Percentiles rank a stretch among this genome's conserved stretches.
phyloP scores from a whole-genome alignment of 176 grass and related monocot species.

The Eragrostis curvula region DNA sequence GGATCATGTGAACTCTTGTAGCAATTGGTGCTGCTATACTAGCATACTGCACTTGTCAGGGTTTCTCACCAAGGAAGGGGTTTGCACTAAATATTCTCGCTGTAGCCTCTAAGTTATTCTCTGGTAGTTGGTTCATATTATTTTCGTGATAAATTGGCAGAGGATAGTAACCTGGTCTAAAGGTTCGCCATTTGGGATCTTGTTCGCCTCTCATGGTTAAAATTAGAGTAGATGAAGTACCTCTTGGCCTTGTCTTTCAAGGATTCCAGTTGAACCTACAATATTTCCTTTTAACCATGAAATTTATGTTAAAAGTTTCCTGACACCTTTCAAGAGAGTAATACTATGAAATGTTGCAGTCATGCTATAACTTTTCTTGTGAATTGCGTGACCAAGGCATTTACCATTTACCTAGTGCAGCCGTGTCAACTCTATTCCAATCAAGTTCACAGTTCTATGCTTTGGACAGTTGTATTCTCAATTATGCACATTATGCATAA shows the following conservation, averaged over 20 bases:
- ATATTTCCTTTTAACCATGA: slow-evolving; percentile 6
- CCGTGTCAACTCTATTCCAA: neutral
- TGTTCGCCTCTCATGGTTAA: too few species aligned
- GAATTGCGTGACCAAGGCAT: neutral
- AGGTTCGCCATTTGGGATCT: too few species aligned
- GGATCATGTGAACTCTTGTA: slow-evolving; percentile 7
- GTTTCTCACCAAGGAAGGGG: neutral
- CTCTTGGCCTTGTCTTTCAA: neutral
- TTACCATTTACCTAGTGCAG: neutral
- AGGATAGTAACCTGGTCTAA: too few species aligned
- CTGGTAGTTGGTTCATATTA: neutral
- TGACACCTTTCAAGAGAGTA: neutral
- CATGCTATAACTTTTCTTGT: neutral
- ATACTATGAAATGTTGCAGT: neutral
- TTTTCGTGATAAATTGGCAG: neutral
- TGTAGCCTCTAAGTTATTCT: neutral
- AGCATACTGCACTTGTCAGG: neutral
- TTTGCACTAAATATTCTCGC: too few species aligned
- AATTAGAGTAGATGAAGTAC: neutral
- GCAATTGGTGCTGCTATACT: neutral
- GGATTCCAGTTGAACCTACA: neutral
- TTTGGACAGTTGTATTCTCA: neutral
- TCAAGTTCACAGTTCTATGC: neutral
- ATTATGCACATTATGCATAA: neutral
- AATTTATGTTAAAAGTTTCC: neutral